Evolutionary conservation across 2,329 filamentous ascomycete genomes (phyloP).

Genomic region (Diaporthe sp.): DNA sequence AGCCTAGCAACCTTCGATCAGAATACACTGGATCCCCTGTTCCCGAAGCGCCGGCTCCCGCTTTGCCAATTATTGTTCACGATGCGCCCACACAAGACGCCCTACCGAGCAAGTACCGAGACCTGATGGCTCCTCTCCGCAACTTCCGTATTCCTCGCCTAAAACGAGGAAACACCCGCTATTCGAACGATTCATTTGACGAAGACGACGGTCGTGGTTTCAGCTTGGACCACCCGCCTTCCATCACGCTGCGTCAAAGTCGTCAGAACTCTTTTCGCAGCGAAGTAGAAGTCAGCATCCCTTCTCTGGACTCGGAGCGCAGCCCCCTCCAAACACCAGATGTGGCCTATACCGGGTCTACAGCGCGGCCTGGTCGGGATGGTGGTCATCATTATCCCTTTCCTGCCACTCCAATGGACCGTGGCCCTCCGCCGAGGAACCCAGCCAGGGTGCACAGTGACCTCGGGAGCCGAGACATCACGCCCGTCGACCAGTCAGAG

Average conservation of each 20-base stretch:
- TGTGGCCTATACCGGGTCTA: conserved; percentile 42
- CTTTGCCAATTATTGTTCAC: conserved; percentile 29
- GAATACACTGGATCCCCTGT: conserved; percentile 33
- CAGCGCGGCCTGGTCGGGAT: not conserved
- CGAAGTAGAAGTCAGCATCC: conserved; percentile 49
- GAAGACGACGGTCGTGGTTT: conserved; percentile 43
- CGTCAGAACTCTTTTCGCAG: conserved; percentile 48
- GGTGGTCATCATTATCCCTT: not conserved
- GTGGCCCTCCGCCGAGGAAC: conserved; percentile 35
- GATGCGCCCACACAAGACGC: conserved; percentile 12
- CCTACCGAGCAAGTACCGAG: conserved; percentile 23
- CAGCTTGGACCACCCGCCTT: conserved; percentile 39
- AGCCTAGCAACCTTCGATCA: conserved; percentile 38
- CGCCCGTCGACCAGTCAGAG: conserved; percentile 15
- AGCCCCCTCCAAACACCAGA: conserved; percentile 47
- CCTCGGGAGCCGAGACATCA: conserved; percentile 15
- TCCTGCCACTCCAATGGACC: conserved; percentile 1
- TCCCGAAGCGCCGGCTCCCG: conserved; percentile 25
- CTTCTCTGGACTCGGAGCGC: conserved; percentile 42
- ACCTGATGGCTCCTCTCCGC: conserved; percentile 38
- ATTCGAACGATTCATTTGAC: conserved; percentile 46
- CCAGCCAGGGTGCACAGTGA: conserved; percentile 22
- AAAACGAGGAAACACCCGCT: conserved; percentile 43
- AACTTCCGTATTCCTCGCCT: conserved; percentile 38
- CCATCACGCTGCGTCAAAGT: conserved; percentile 42